Base-by-base conservation (phyloP, 169 alveolate species). In the Plasmodium coatneyi region DNA sequence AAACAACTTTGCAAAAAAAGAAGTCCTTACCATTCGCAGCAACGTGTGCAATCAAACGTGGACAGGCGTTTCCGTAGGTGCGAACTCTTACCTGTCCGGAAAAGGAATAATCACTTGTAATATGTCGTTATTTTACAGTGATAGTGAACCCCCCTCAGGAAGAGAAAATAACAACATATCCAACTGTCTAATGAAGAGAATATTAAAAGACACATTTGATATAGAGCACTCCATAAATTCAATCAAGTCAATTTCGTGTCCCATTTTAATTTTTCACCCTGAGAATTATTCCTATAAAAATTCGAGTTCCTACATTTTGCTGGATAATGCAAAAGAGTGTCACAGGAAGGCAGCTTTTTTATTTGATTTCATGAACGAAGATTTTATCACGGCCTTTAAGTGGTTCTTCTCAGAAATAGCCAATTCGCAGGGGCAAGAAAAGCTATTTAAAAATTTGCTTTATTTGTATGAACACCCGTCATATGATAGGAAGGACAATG, bases 311-410 rank as follows among this genome's bases (percentile, higher is more conserved):
- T 71, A 86, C 76, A 74, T 86, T 22, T n/a, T 86, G n/a, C 46
- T 86, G 80, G 80, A 30, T 66, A 74, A 54, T 74, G 93, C 93
- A 22, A 76, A 46, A 41, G 80, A 76, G 14, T 86, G 82, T 74
- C 39, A 32, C 60, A 86, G 54, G 41, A 86, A 86, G 43, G 93
- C 93, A 49, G 93, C 86, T 32, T 86, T 86, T 76, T 25, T 78
- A 49, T 86, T 70, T 86, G 93, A 86, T 86, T 86, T 86, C 70
- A 86, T 86, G 93, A 86, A 86, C 80, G 93, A 86, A 78, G 93
- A 86, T 70, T 86, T 86, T 86, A 12, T 72, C 41, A 76, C 72
- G 41, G 84, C 93, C 43, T 86, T 86, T 56, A 86, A 76, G 28
- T 86, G 86, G 86, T 86, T 86, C 46, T 86, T 86, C 71, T 86